A percentile compares a stretch with the other conserved stretches of the same genome.
These are phyloP conservation scores for Colletotrichum orchidophilum DNA, from an alignment of 2,329 filamentous ascomycete species.

Conservation along the genomic window DNA sequence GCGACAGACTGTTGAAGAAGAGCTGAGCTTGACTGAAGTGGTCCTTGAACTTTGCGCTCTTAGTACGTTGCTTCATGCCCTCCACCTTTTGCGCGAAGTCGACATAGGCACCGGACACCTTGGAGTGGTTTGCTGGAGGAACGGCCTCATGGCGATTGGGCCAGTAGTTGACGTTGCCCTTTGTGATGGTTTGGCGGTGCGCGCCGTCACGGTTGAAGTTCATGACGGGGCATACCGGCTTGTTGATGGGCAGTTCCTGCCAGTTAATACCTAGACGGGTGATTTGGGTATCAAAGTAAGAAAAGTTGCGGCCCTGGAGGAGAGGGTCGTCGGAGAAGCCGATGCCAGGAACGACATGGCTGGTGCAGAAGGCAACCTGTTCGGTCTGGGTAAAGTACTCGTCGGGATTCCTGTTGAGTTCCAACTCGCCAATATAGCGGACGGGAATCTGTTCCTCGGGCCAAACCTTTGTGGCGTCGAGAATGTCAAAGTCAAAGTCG, in stretches of 20 bases:
- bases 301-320: constrained; percentile 76
- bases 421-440: constrained; percentile 80
- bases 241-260: constrained; percentile 81
- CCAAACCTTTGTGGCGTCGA: constrained; percentile 89
- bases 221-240: constrained; percentile 78
- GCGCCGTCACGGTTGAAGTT: constrained; percentile 81
- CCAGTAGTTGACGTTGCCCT: constrained; percentile 82
- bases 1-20: constrained; percentile 81
- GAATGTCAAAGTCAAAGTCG: constrained; percentile 85
- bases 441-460: constrained; percentile 81
- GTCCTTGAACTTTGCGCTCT: constrained; percentile 80
- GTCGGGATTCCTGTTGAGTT: constrained; percentile 82
- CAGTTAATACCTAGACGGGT: constrained; percentile 78
- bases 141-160: constrained; percentile 74
- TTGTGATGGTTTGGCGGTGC: constrained; percentile 76
- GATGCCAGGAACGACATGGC: constrained; percentile 81
- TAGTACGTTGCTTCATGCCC: constrained; percentile 76
- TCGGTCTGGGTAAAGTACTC: constrained; percentile 87
- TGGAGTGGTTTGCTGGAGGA: constrained; percentile 64
- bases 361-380: constrained; percentile 84
- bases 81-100: constrained; percentile 73
- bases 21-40: constrained; percentile 82
- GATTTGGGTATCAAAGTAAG: constrained; percentile 74
- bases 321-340: constrained; percentile 82
- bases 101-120: constrained; percentile 72